These are phyloP conservation scores for Fusarium avenaceum DNA, from an alignment of 2,329 filamentous ascomycete species.

Conservation along the genomic window DNA sequence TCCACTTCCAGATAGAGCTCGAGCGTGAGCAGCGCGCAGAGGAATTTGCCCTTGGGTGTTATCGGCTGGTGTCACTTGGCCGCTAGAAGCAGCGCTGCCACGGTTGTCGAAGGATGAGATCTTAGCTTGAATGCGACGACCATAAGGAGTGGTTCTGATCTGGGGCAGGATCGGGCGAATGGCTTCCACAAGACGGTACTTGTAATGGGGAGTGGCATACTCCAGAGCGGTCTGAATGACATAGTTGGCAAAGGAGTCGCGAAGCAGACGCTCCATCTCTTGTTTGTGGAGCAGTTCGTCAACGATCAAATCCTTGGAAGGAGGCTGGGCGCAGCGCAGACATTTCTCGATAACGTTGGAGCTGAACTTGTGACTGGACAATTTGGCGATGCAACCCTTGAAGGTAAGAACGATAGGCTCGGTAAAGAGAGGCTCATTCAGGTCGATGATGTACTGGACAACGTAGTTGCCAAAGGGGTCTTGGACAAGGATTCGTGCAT, in stretches of 20 bases:
- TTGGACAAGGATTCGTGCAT: slow-evolving; percentile 90
- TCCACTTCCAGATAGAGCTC: slow-evolving; percentile 58
- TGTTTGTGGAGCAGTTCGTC: slow-evolving; percentile 80
- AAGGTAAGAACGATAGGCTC: slow-evolving; percentile 89
- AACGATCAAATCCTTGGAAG: slow-evolving; percentile 84
- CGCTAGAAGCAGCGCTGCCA: slow-evolving; percentile 59
- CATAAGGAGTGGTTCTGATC: slow-evolving; percentile 93
- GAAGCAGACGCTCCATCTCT: slow-evolving; percentile 89
- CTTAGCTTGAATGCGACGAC: slow-evolving; percentile 93
- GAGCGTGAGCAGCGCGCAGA: slow-evolving; percentile 60
- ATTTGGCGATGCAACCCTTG: slow-evolving; percentile 75
- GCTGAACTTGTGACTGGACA: slow-evolving; percentile 97
- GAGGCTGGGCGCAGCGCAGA: slow-evolving; percentile 82
- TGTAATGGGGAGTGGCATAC: slow-evolving; percentile 80
- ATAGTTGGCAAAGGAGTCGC: slow-evolving; percentile 96
- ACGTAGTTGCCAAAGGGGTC: slow-evolving; percentile 99
- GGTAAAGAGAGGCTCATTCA: slow-evolving; percentile 89
- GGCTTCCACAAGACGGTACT: slow-evolving; percentile 81
- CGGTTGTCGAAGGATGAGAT: slow-evolving; percentile 73
- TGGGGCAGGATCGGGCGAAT: slow-evolving; percentile 87
- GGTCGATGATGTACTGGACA: slow-evolving; percentile 97
- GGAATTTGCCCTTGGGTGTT: slow-evolving; percentile 67
- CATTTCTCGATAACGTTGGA: slow-evolving; percentile 99
- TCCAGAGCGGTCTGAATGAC: slow-evolving; percentile 97
- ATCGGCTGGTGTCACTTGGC: slow-evolving; percentile 67